Evolutionary conservation across 305 asterid genomes (phyloP).

Genomic region (Withania somnifera): DNA sequence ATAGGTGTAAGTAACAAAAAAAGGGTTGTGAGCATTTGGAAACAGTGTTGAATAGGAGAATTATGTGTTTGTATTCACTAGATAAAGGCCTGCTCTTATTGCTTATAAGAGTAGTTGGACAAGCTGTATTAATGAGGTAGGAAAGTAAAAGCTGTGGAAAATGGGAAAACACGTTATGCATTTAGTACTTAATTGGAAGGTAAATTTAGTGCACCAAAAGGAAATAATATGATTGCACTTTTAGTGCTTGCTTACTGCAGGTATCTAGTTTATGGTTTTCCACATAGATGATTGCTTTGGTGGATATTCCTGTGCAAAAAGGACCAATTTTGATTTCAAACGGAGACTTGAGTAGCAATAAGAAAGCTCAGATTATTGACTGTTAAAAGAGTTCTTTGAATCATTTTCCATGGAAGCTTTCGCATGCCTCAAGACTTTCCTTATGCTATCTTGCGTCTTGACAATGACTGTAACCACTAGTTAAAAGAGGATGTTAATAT

Average conservation of each 20-base stretch:
- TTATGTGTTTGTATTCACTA: not conserved
- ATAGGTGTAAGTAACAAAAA: not conserved
- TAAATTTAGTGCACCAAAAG: not conserved
- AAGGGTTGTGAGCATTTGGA: not conserved
- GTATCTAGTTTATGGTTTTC: not conserved
- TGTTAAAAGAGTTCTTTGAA: not conserved
- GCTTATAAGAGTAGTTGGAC: not conserved
- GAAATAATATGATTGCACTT: not conserved
- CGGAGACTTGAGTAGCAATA: not conserved
- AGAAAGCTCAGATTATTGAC: not conserved
- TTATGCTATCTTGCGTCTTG: not conserved
- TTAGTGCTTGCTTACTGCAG: not conserved
- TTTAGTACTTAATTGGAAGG: not conserved
- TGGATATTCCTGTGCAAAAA: not conserved
- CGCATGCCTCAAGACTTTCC: not conserved
- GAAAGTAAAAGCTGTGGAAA: not conserved
- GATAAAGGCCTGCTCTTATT: not conserved
- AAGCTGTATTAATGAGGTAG: not conserved
- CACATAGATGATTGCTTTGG: not conserved
- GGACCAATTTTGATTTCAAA: not conserved
- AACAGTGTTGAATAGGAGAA: not conserved
- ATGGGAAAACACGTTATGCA: not conserved
- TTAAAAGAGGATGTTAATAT: not conserved
- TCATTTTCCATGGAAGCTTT: not conserved
- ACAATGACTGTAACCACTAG: not conserved